Evolutionary conservation across 345 rosid species (phyloP).

Genomic region (Iberis pinnata): DNA sequence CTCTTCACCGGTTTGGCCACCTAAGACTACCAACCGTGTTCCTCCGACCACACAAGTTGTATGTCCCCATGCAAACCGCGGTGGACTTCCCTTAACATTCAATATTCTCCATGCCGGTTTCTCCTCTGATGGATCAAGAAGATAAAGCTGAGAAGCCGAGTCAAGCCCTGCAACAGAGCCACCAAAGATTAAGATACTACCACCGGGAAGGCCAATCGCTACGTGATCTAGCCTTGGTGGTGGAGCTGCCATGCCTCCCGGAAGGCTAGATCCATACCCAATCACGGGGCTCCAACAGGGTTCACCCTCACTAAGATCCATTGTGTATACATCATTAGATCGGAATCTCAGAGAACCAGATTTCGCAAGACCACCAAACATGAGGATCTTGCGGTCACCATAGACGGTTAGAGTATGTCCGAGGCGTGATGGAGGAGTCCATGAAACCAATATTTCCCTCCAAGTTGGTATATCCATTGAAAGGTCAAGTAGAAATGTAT

Average conservation of each 20-base stretch:
- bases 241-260: conserved; percentile 65
- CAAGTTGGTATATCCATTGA: conserved; percentile 88
- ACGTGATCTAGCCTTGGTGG: conserved; percentile 92
- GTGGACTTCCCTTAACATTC: conserved; percentile 72
- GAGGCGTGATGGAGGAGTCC: conserved; percentile 90
- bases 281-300: conserved; percentile 79
- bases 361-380: conserved; percentile 94
- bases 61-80: conserved; percentile 93
- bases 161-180: conserved; percentile 91
- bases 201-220: conserved; percentile 78
- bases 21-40: conserved; percentile 73
- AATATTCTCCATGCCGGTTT: conserved; percentile 82
- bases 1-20: conserved; percentile 93
- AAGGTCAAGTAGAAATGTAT: conserved; percentile 80
- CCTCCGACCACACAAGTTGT: conserved; percentile 94
- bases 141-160: conserved; percentile 80
- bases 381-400: conserved; percentile 77
- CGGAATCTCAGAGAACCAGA: conserved; percentile 79
- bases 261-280: conserved; percentile 59
- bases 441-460: conserved; percentile 82
- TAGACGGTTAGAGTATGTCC: conserved; percentile 85
- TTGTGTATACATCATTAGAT: conserved; percentile 85
- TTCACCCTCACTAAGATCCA: conserved; percentile 87
- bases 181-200: conserved; percentile 77
- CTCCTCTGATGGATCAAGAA: conserved; percentile 82